Conservation (phyloP, 2,329 filamentous ascomycete genomes). For the Fusarium cyanostomum region DNA sequence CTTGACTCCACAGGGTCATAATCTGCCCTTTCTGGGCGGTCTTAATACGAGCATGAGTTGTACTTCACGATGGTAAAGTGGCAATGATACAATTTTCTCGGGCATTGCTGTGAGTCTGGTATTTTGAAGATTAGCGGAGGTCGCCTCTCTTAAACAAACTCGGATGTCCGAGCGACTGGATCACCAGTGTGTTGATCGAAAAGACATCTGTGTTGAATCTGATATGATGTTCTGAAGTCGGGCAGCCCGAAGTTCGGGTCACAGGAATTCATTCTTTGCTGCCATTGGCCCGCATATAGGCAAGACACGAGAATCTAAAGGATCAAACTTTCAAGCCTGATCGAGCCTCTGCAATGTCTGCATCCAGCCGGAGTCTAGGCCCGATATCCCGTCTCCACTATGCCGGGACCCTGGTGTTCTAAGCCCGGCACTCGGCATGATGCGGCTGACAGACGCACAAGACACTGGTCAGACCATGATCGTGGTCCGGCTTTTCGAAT, state of each 20-base stretch:
- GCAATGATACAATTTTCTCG: background rate
- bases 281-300: constrained; percentile 28
- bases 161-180: background rate
- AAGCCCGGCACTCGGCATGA: constrained; percentile 3
- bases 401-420: background rate
- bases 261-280: background rate
- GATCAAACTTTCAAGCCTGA: constrained; percentile 10
- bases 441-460: constrained; percentile 8
- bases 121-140: background rate
- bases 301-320: background rate
- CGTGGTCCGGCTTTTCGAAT: constrained; percentile 12
- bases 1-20: background rate
- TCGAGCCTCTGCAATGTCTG: background rate
- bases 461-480: constrained; percentile 18
- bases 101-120: background rate
- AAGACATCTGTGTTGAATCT: background rate
- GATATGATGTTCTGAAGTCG: constrained; percentile 13
- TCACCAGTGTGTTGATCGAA: background rate
- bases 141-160: background rate
- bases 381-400: background rate
- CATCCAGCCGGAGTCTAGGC: constrained; percentile 23
- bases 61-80: background rate
- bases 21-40: background rate
- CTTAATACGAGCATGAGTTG: background rate
- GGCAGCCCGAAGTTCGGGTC: background rate